A percentile compares a stretch with the other conserved stretches of the same genome.
These are phyloP conservation scores for Pichia thaimueangensis DNA, from an alignment of 805 yeast species.

Conservation along the genomic window DNA sequence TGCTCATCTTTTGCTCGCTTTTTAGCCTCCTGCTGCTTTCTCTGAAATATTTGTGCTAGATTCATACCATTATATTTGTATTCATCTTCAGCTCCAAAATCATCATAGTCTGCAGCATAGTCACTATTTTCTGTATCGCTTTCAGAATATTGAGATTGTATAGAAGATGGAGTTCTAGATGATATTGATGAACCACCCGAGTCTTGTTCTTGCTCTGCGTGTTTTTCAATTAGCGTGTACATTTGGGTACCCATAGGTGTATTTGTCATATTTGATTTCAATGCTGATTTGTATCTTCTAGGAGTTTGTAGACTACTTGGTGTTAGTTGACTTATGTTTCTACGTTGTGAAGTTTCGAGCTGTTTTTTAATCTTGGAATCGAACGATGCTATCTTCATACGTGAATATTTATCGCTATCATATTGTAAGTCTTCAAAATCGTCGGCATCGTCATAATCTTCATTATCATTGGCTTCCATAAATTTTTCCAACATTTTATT, in stretches of 20 bases:
- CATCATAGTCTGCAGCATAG: slow-evolving; percentile 26
- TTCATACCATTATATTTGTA: slow-evolving; percentile 7
- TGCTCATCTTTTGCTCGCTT: slow-evolving; percentile 12
- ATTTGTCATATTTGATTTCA: background rate
- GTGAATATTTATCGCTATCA: too few species aligned
- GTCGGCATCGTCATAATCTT: slow-evolving; percentile 1
- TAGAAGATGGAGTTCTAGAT: slow-evolving; percentile 14
- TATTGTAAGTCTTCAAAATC: background rate
- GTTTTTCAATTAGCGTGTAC: background rate
- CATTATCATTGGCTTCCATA: background rate
- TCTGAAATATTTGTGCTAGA: slow-evolving; percentile 15
- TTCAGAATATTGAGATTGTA: slow-evolving; percentile 20
- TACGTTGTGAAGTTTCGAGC: background rate
- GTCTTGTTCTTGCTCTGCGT: slow-evolving; percentile 13
- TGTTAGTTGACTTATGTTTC: background rate
- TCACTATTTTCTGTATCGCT: slow-evolving; percentile 30
- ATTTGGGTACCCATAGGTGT: background rate
- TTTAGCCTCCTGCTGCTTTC: slow-evolving; percentile 18
- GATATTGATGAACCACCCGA: slow-evolving; percentile 25
- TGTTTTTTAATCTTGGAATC: slow-evolving; percentile 3
- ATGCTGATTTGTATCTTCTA: background rate
- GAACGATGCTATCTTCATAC: background rate
- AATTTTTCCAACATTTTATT: background rate
- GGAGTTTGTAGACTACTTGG: background rate
- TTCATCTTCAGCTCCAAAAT: slow-evolving; percentile 10